phyloP scores from a whole-genome alignment of 257 asterid genomes.

The Solanum sejunctum region DNA sequence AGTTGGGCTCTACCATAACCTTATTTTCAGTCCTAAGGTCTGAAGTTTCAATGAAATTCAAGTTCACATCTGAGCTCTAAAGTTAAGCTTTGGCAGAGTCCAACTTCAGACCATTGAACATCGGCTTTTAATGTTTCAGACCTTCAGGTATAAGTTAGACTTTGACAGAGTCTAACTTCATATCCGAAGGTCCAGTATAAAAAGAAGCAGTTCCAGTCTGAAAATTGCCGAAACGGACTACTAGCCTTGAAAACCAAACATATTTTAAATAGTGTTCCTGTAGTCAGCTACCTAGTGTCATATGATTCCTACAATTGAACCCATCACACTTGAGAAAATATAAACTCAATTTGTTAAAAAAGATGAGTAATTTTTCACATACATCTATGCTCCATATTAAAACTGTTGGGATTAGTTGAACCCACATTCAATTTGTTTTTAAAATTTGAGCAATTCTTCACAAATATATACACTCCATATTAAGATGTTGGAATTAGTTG shows the following conservation, averaged over 20 bases:
- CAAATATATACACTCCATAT: background rate
- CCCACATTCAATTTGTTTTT: background rate
- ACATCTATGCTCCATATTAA: background rate
- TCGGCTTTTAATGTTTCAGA: background rate
- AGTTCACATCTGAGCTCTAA: background rate
- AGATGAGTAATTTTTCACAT: background rate
- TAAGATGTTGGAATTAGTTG: background rate
- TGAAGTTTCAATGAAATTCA: background rate
- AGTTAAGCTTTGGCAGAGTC: background rate
- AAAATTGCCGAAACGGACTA: background rate
- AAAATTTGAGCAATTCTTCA: background rate
- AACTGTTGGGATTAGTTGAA: background rate
- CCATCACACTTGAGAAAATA: background rate
- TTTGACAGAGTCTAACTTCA: background rate
- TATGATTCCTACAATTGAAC: background rate
- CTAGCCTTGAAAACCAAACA: no score
- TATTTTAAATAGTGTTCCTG: background rate
- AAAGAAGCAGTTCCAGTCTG: background rate
- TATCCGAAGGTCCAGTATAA: background rate
- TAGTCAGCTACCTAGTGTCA: background rate
- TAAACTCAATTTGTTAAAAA: no score
- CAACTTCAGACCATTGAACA: background rate
- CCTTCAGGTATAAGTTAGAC: background rate
- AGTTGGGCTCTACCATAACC: background rate
- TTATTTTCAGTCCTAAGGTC: background rate